These are phyloP conservation scores for Fusarium succisae DNA, from an alignment of 2,329 filamentous ascomycete species.

Conservation along the genomic window DNA sequence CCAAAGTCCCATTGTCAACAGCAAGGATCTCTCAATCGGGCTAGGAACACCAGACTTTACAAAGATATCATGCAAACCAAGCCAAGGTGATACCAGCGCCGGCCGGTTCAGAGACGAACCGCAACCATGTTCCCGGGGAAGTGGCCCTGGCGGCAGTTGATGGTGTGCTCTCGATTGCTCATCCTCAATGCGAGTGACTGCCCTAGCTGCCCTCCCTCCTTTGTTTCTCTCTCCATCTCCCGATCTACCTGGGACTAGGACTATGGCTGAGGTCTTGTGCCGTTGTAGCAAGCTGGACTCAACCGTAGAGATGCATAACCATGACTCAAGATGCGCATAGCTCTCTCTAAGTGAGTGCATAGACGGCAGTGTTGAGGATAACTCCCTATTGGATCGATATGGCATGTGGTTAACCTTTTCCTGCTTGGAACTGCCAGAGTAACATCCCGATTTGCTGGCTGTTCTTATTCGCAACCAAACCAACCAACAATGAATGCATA, in stretches of 20 bases:
- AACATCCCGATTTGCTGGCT: conserved; percentile 35
- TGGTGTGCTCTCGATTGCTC: conserved; percentile 32
- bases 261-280: conserved; percentile 35
- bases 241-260: conserved; percentile 20
- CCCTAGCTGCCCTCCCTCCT: neutral
- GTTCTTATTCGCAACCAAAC: neutral
- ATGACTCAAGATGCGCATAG: conserved; percentile 36
- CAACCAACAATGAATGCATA: conserved; percentile 26
- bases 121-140: conserved; percentile 35
- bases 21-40: conserved; percentile 36
- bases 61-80: conserved; percentile 27
- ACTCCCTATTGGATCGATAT: conserved; percentile 34
- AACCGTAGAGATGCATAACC: conserved; percentile 31
- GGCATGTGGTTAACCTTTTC: conserved; percentile 29
- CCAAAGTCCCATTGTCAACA: conserved; percentile 29
- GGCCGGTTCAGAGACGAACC: conserved; percentile 18
- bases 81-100: conserved; percentile 19
- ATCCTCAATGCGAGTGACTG: neutral
- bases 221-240: conserved; percentile 16
- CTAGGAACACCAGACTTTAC: conserved; percentile 22
- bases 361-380: conserved; percentile 33
- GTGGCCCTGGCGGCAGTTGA: conserved; percentile 34
- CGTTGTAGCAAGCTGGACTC: neutral
- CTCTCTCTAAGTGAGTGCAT: conserved; percentile 28
- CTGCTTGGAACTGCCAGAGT: conserved; percentile 26